Percentiles rank a stretch among this genome's conserved stretches.
Conservation (phyloP, 225 moss, liverwort and hornwort species). For the Bryum argenteum region DNA sequence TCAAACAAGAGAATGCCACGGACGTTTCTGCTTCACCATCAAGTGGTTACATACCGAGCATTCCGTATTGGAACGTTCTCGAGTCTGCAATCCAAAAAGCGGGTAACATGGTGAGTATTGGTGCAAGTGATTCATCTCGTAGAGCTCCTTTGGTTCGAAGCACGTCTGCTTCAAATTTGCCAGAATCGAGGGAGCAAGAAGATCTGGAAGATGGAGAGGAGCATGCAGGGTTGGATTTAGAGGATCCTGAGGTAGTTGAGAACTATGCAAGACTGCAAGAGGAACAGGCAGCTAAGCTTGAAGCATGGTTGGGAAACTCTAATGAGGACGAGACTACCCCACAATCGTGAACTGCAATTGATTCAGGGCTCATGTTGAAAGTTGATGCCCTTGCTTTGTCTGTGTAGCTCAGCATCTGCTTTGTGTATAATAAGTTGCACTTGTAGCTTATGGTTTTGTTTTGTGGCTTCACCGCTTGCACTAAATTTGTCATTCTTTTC, state of each 20-base stretch:
- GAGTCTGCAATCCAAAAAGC: slow-evolving; percentile 70
- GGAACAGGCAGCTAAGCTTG: slow-evolving; percentile 67
- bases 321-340: slow-evolving; percentile 30
- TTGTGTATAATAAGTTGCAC: background rate
- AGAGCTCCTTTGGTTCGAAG: slow-evolving; percentile 39
- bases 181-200: slow-evolving; percentile 40
- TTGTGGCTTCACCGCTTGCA: no score
- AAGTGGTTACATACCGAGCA: slow-evolving; percentile 43
- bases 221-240: slow-evolving; percentile 43
- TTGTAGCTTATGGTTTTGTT: background rate
- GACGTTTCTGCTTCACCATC: slow-evolving; percentile 23
- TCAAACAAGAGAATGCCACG: slow-evolving; percentile 26
- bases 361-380: background rate
- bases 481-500: no score
- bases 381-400: no score
- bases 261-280: slow-evolving; percentile 57
- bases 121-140: slow-evolving; percentile 39
- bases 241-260: slow-evolving; percentile 56
- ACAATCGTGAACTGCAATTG: slow-evolving; percentile 21
- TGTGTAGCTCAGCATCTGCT: no score
- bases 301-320: slow-evolving; percentile 62
- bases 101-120: slow-evolving; percentile 50
- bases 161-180: slow-evolving; percentile 53
- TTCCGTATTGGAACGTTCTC: slow-evolving; percentile 57
- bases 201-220: slow-evolving; percentile 32